Evolutionary conservation across 2,329 filamentous ascomycete genomes (phyloP).

Genomic region (Drechslerella dactyloides): DNA sequence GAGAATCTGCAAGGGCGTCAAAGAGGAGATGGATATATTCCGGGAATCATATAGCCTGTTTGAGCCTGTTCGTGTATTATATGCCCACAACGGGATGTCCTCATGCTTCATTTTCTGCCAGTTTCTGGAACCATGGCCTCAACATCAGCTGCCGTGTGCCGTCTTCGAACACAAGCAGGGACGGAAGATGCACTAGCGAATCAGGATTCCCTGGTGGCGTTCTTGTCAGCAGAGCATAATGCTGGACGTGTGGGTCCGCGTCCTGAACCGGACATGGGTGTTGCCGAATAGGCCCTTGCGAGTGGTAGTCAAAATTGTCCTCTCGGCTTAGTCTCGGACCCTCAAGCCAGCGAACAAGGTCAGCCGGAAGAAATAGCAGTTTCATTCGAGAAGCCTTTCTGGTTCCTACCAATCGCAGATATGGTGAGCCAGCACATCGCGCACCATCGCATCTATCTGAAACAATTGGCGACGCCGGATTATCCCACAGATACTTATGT

Average conservation of each 20-base stretch:
- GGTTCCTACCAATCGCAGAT: neutral
- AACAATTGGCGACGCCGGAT: neutral
- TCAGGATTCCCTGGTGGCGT: slow-evolving; percentile 31
- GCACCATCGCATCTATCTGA: slow-evolving; percentile 4
- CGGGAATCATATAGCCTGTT: slow-evolving; percentile 44
- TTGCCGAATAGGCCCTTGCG: neutral
- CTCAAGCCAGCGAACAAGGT: slow-evolving; percentile 7
- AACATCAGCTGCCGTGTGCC: slow-evolving; percentile 14
- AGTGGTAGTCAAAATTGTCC: neutral
- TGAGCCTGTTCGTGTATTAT: slow-evolving; percentile 16
- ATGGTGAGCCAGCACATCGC: neutral
- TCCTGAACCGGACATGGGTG: slow-evolving; percentile 1
- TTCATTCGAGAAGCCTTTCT: slow-evolving; percentile 21
- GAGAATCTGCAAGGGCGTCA: slow-evolving; percentile 49
- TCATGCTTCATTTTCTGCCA: slow-evolving; percentile 25
- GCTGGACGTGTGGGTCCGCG: slow-evolving; percentile 17
- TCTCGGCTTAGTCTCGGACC: slow-evolving; percentile 1
- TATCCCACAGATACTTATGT: too few species aligned
- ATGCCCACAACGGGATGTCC: slow-evolving; percentile 11
- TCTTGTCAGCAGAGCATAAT: slow-evolving; percentile 12
- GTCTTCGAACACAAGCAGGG: slow-evolving; percentile 26
- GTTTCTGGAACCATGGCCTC: slow-evolving; percentile 30
- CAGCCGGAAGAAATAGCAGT: slow-evolving; percentile 16
- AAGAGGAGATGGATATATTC: slow-evolving; percentile 29
- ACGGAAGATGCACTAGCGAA: slow-evolving; percentile 32